Base-by-base conservation (phyloP, 2,329 filamentous ascomycete species). In the Trichoderma polysporum region DNA sequence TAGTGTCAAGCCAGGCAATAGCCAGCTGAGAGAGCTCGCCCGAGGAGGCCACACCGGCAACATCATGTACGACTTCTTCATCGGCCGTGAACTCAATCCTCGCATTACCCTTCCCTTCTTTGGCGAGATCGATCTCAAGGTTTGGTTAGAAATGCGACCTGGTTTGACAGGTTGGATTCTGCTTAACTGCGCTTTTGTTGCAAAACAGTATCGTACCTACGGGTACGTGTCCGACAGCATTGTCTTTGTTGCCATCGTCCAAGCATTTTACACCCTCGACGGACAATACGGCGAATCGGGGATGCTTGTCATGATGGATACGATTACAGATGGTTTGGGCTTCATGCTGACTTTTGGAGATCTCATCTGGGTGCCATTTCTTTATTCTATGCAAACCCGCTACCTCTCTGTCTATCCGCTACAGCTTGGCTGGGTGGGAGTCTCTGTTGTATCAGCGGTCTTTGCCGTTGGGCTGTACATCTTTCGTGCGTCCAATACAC, bases 321-420 rank as follows among this genome's bases (percentile, higher is more conserved):
- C 97, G 70, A 96, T 89, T 58, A 91, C 88, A 50, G 94, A 97
- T 73, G 94, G 94, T 1, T 93, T 97, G 70, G 94, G 94, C 53
- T 93, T 92, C 79, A 97, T 97, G 94, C 85, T 97, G 15, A 83
- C 89, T 2, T 97, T 97, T 75, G 94, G 94, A 56, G 93, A 97
- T 74, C 84, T 97, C 4, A 91, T 90, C 69, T 97, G 94, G 94
- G 86, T 97, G 0, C 94, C 94, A 0, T 95, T 97, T 78, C 84
- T 92, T 58, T 97, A 97, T 82, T 91, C 88, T 19, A 84, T 91
- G 22, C 93, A 96, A 77, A 87, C 90, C 4, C 89, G 91, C 53
- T 97, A 97, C 76, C 88, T 97, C 2, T 86, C 92, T 1, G 85
- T 91, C 9, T 90, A 95, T 76, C 94, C 94, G 0, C 83, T 93